Evolutionary conservation across 2,329 filamentous ascomycete genomes (phyloP).

Genomic region (Hypoxylon sp.): DNA sequence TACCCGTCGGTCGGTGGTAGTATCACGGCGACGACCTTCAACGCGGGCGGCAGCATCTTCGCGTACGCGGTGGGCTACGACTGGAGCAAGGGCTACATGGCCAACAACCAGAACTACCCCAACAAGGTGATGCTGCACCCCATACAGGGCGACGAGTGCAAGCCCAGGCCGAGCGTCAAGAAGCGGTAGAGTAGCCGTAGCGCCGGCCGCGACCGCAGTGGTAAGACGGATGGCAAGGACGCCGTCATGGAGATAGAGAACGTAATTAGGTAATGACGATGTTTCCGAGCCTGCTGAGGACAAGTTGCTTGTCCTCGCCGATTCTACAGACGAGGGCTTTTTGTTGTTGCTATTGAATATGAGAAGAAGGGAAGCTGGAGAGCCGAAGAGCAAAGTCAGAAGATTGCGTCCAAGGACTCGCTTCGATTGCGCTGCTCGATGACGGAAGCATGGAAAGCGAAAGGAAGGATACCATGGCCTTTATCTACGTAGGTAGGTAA

Average conservation of each 20-base stretch:
- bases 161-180: conserved; percentile 70
- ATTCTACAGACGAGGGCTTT: not conserved
- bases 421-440: not conserved
- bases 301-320: not conserved
- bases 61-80: conserved; percentile 95
- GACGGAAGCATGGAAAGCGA: not conserved
- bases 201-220: not conserved
- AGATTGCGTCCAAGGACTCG: not conserved
- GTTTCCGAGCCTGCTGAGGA: not conserved
- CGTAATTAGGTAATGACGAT: not conserved
- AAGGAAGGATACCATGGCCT: not conserved
- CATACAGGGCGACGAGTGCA: conserved; percentile 72
- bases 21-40: conserved; percentile 94
- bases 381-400: not conserved
- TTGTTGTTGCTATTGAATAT: not conserved
- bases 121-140: conserved; percentile 90
- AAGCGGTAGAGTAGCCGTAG: conserved; percentile 62
- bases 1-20: conserved; percentile 87
- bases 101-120: conserved; percentile 79
- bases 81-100: conserved; percentile 96
- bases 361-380: not conserved
- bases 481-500: not conserved
- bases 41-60: conserved; percentile 84
- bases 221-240: not conserved
- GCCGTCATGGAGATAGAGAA: not conserved